Conservation (phyloP, 176 grass and related monocot genomes). For the Bolboschoenus planiculmis region DNA sequence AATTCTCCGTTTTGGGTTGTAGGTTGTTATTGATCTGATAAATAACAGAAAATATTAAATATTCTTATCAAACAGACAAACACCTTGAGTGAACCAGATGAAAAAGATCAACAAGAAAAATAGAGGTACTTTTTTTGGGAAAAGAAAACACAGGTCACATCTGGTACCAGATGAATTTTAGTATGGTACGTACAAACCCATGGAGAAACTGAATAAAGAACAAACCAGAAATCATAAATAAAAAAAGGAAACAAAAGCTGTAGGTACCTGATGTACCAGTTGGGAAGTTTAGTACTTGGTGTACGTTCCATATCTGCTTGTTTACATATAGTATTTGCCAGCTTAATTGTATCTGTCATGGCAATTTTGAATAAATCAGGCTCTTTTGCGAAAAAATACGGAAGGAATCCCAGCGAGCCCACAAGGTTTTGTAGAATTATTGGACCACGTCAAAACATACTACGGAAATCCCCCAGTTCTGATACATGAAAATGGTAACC, state of each 20-base stretch:
- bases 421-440: conserved; percentile 40
- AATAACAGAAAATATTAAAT: background rate
- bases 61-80: background rate
- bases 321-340: background rate
- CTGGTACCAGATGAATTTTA: background rate
- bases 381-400: background rate
- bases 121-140: background rate
- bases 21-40: background rate
- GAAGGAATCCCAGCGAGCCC: conserved; percentile 3
- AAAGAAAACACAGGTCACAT: background rate
- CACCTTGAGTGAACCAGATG: background rate
- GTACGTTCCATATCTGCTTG: too few species aligned
- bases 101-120: background rate
- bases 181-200: background rate
- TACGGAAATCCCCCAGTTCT: conserved; percentile 53
- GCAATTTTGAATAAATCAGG: conserved; percentile 13
- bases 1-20: background rate
- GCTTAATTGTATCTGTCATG: background rate
- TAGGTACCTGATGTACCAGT: background rate
- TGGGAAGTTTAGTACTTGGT: background rate
- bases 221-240: background rate
- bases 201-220: background rate
- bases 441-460: conserved; percentile 48
- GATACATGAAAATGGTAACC: conserved; percentile 79
- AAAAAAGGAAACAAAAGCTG: background rate